Evolutionary conservation across 108 stramenopile genomes (phyloP), one percentile per base, ranked within the genome.

Genomic region (Epithemia pelagica): DNA sequence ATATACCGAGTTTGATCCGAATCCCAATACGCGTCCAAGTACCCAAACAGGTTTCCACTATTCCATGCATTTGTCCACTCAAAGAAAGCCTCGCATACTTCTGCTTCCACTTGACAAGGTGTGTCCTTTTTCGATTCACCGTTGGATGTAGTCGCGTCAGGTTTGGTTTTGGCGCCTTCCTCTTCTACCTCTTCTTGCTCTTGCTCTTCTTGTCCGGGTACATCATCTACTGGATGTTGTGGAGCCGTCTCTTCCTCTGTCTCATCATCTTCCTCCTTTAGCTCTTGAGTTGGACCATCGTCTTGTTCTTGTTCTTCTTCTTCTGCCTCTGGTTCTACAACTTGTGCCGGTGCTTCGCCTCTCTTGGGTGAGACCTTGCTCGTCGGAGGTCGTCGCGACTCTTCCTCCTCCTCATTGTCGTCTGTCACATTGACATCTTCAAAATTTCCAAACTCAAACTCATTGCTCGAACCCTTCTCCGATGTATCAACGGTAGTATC

Each of bases 21-120:
- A n/a, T 58, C 56, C 56, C 22, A 27, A 58, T 58, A 58, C 15
- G 56, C 56, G 21, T 58, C 56, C 56, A 58, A 23, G 56, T 58
- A 58, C 18, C 25, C 56, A 26, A 26, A 23, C 21, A 58, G 8
- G 21, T 58, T 58, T 27, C 56, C 56, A 5, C 7, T 7, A n/a
- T 58, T 58, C 56, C 56, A 58, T 26, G 56, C 56, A 23, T 27
- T 23, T 23, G 56, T 58, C 56, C 56, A 58, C 21, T 27, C 56
- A 58, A 27, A 23, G 21, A 58, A 58, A 5, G 56, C 56, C 25
- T 58, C 56, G 37, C 37, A 46, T 15, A 46, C 37, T 46, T 46
- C 37, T 10, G 37, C 37, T 46, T 46, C 37, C 10, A 46, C 37
- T 15, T 46, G 5, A 5, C 10, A 46, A 46, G 37, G 37, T 10